A percentile compares a stretch with the other conserved stretches of the same genome.
phyloP scores from a whole-genome alignment of 202 grass and related monocot genomes.

The Cymbopogon flexuosus region DNA sequence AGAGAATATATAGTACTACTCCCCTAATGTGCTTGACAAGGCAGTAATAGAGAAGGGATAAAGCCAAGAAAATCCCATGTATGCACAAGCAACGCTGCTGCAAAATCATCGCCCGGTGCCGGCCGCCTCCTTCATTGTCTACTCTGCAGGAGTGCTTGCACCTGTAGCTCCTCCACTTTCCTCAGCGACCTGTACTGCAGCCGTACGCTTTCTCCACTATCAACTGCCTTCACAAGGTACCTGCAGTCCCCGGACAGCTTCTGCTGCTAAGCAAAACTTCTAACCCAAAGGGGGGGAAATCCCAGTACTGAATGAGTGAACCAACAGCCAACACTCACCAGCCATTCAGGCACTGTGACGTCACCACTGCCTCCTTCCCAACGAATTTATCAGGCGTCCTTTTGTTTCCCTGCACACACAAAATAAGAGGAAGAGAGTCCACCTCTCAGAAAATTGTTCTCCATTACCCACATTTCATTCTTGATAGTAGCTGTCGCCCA shows the following conservation, averaged over 20 bases:
- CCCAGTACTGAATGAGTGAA: not conserved
- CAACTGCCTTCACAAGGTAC: slow-evolving; percentile 73
- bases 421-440: not conserved
- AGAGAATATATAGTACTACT: not conserved
- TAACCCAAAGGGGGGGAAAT: not conserved
- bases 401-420: slow-evolving; percentile 63
- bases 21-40: no score
- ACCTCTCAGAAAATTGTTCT: slow-evolving; percentile 20
- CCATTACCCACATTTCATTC: not conserved
- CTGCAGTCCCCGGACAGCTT: slow-evolving; percentile 18
- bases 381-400: slow-evolving; percentile 74
- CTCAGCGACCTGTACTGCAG: slow-evolving; percentile 71
- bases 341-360: slow-evolving; percentile 76
- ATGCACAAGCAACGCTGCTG: not conserved
- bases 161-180: slow-evolving; percentile 36
- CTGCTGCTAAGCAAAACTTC: not conserved
- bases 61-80: not conserved
- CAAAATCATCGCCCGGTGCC: not conserved
- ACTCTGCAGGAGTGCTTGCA: slow-evolving; percentile 12
- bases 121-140: not conserved
- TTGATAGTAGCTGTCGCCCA: not conserved
- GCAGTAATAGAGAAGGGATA: not conserved
- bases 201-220: slow-evolving; percentile 65
- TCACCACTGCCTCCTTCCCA: slow-evolving; percentile 74
- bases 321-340: slow-evolving; percentile 29